Evolutionary conservation across 2,329 filamentous ascomycete genomes (phyloP).

Genomic region (Diaporthe ampelina): DNA sequence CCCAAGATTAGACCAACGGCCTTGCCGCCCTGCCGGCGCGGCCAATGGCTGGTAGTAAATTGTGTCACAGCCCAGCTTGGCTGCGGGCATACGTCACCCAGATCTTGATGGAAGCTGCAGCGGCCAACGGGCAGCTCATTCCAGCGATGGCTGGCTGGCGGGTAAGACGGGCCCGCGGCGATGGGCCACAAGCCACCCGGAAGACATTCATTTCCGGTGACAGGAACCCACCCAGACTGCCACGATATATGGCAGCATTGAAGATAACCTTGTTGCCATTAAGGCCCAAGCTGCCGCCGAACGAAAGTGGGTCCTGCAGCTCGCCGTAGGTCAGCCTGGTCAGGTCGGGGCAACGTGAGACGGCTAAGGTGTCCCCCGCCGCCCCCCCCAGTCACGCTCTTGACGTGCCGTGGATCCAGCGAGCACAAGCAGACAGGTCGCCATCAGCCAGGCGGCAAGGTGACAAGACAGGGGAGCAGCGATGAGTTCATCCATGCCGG

Average conservation of each 20-base stretch:
- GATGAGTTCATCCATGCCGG: constrained; percentile 25
- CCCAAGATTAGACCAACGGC: constrained; percentile 14
- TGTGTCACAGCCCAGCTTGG: no score
- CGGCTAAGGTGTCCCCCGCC: neutral
- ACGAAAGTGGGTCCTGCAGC: constrained; percentile 11
- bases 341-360: constrained; percentile 3
- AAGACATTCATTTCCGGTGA: constrained; percentile 30
- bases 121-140: no score
- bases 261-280: constrained; percentile 37
- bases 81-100: no score
- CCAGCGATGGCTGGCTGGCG: no score
- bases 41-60: no score
- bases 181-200: constrained; percentile 26
- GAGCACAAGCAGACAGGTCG: neutral
- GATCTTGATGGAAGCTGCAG: no score
- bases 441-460: no score
- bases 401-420: neutral
- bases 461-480: neutral
- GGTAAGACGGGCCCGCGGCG: no score
- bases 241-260: neutral
- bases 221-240: constrained; percentile 20
- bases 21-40: neutral
- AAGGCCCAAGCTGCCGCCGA: constrained; percentile 23
- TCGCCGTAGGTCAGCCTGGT: neutral
- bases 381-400: no score